Evolutionary conservation across 1,284 basidiomycete species (phyloP), one percentile per base, ranked within the genome.

Genomic region (Singerocomus inundabilis): DNA sequence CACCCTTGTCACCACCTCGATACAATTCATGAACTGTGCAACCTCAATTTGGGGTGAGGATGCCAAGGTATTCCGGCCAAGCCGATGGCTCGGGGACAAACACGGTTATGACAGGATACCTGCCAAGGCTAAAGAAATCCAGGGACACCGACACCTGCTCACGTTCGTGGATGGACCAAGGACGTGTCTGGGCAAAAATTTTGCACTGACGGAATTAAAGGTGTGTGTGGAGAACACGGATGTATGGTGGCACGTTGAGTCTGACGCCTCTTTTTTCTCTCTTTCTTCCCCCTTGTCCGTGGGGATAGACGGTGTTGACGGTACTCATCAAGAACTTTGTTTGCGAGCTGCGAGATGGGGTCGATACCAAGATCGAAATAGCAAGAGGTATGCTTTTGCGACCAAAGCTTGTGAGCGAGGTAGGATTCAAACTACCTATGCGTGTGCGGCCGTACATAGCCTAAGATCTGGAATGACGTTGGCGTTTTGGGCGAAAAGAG

Each of bases 151-250:
- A 8, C 72, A 74, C 50, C 44, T 76, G 32, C 58, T 76, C 26
- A 73, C 74, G 0, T 76, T 76, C 48, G 51, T 61, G 1, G 70
- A 75, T 29, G 73, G 74, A 0, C 70, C 71, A 6, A 59, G 72
- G 44, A 70, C 55, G 7, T 78, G 75, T 48, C 56, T 75, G n/a
- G 76, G 76, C 11, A 70, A 69, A 36, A 57, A 57, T 13, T 74
- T 76, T 49, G 74, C 74, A 2, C 43, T 73, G 12, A 60, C 68
- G 0, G 75, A 77, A 56, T 72, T 80, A 60, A 81, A 81, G 72
- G 80, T 76, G 15, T 3, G 40, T 37, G n/a, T n/a, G n/a, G n/a
- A n/a, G n/a, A n/a, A n/a, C n/a, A n/a, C n/a, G 5, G 12, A n/a
- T n/a, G n/a, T n/a, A n/a, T 3, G 10, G 5, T 24, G 12, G 10